A percentile compares a stretch with the other conserved stretches of the same genome.
phyloP scores from a whole-genome alignment of 2,329 filamentous ascomycete genomes.

The Colletotrichum musicola region DNA sequence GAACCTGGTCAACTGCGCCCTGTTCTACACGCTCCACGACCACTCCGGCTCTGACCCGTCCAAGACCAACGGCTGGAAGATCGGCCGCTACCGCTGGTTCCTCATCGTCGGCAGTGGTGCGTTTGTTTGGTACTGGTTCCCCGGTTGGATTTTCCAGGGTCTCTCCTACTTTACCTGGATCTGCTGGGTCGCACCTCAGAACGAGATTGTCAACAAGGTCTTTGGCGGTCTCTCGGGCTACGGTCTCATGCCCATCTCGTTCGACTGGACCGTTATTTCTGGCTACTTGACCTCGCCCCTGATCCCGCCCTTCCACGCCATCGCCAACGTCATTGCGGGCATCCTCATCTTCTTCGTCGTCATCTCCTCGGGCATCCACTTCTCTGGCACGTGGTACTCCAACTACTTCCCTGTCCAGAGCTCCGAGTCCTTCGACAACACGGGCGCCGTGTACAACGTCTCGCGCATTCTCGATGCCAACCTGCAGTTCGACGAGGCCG shows the following conservation, averaged over 20 bases:
- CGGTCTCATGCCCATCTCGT: conserved; percentile 72
- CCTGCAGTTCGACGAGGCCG: conserved; percentile 69
- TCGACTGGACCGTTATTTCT: conserved; percentile 74
- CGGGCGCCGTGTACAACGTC: conserved; percentile 70
- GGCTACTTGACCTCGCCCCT: conserved; percentile 69
- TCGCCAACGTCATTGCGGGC: conserved; percentile 69
- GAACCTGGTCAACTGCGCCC: conserved; percentile 69
- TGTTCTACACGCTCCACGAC: conserved; percentile 76
- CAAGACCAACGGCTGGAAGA: conserved; percentile 68
- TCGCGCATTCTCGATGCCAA: conserved; percentile 68
- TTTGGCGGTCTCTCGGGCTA: conserved; percentile 73
- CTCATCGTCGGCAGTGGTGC: conserved; percentile 61
- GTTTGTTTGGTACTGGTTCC: conserved; percentile 73
- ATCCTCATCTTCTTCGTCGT: conserved; percentile 65
- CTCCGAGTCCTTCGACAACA: conserved; percentile 74
- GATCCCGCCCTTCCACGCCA: conserved; percentile 71
- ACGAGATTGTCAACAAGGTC: conserved; percentile 72
- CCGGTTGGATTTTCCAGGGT: conserved; percentile 72
- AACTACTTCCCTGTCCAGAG: conserved; percentile 73
- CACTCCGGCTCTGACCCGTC: conserved; percentile 64
- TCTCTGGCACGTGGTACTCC: conserved; percentile 67
- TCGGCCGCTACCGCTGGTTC: conserved; percentile 70
- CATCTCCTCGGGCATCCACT: conserved; percentile 71
- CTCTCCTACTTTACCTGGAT: conserved; percentile 72
- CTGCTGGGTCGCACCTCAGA: conserved; percentile 73